Evolutionary conservation across 2,329 filamentous ascomycete genomes (phyloP), one percentile per base, ranked within the genome.

Genomic region (Hirsutella minnesotensis): DNA sequence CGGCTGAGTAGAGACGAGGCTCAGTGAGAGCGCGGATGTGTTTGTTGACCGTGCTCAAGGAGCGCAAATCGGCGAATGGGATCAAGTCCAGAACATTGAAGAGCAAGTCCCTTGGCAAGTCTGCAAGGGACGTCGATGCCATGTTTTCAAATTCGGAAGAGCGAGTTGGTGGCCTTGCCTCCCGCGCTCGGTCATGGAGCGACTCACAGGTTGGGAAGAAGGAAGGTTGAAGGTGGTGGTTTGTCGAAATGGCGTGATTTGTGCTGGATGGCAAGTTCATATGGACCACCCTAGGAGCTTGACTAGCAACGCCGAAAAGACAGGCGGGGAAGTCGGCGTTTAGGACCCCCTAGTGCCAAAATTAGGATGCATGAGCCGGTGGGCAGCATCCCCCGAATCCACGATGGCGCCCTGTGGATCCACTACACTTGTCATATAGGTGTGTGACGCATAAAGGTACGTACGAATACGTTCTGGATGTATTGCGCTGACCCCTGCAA

Each of bases 191-290:
- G 18, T 19, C 34, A 36, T 36, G 16, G 20, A 36, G 18, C 18
- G 19, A 18, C 34, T 36, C 18, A 36, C 16, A 36, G n/a, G 34
- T 12, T 18, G 16, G 34, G n/a, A 36, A 36, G 9, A 21, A 36
- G 34, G 12, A 36, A 36, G 5, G 34, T 36, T 36, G 9, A 20
- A 10, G 20, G 34, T 12, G 34, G 18, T 36, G 34, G 3, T 12
- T 36, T 16, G 18, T 21, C 19, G 3, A 64, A 59, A 3, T 63
- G 59, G 0, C 81, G 27, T 13, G 27, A 29, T 29, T 29, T 13
- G 27, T 29, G 27, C 27, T 29, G 13, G 27, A 29, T 29, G 27
- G 27, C 8, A 29, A 29, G 27, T 7, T 29, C 13, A 29, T 8
- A 29, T 29, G 13, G 27, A n/a, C n/a, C n/a, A n/a, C n/a, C n/a